Evolutionary conservation across 768 basidiomycete genomes (phyloP).

Genomic region (Suillus weaverae): DNA sequence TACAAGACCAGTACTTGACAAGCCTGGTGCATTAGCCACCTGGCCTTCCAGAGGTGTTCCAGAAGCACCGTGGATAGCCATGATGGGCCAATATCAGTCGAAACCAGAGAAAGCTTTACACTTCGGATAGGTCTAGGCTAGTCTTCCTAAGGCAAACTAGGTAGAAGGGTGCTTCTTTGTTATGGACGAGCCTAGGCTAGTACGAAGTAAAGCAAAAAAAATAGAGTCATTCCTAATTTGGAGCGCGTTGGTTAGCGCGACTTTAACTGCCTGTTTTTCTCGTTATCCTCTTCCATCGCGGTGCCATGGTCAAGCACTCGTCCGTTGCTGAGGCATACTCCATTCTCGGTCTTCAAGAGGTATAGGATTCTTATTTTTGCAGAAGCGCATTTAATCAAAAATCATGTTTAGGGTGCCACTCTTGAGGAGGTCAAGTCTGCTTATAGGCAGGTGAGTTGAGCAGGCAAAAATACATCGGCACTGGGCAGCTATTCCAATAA

Average conservation of each 20-base stretch:
- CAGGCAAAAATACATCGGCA: neutral
- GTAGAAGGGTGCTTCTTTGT: neutral
- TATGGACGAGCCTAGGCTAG: neutral
- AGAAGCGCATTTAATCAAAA: slow-evolving; percentile 10
- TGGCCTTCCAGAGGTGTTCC: neutral
- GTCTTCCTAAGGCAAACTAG: neutral
- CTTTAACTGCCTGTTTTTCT: slow-evolving; percentile 13
- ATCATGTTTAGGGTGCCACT: slow-evolving; percentile 48
- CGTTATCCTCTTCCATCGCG: slow-evolving; percentile 5
- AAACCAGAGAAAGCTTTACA: neutral
- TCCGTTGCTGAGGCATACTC: slow-evolving; percentile 39
- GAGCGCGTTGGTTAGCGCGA: slow-evolving; percentile 30
- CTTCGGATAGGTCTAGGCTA: neutral
- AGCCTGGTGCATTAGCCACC: neutral
- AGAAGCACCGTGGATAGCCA: neutral
- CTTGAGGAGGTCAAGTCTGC: slow-evolving; percentile 64
- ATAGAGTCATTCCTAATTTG: slow-evolving; percentile 16
- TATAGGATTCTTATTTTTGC: slow-evolving; percentile 19
- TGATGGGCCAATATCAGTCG: neutral
- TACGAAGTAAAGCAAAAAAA: slow-evolving; percentile 3
- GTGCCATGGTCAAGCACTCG: slow-evolving; percentile 38
- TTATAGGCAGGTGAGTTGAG: slow-evolving; percentile 60
- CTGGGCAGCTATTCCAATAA: slow-evolving; percentile 6
- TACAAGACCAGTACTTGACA: slow-evolving; percentile 2
- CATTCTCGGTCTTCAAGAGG: slow-evolving; percentile 56